Conservation (phyloP, 1,284 basidiomycete species). For the Boletus smithii region DNA sequence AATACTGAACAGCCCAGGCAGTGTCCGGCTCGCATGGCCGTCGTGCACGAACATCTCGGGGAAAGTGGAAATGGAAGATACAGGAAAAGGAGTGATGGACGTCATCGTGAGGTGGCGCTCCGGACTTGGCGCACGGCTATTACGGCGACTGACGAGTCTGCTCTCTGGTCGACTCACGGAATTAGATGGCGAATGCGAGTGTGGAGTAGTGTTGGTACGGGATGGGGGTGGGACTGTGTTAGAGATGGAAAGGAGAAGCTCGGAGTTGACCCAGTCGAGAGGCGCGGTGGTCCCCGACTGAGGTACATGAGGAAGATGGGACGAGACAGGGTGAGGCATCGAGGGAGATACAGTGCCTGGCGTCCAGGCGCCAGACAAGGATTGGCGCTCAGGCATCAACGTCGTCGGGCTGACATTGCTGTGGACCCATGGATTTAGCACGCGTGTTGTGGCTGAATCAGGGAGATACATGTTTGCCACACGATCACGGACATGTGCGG, state of each 20-base stretch:
- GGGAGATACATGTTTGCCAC: constrained; percentile 77
- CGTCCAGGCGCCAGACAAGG: constrained; percentile 16
- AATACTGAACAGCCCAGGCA: constrained; percentile 53
- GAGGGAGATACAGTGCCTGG: constrained; percentile 37
- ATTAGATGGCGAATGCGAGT: constrained; percentile 23
- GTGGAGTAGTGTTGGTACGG: constrained; percentile 17
- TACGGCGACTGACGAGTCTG: constrained; percentile 42
- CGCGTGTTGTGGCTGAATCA: constrained; percentile 60
- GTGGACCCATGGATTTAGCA: constrained; percentile 59
- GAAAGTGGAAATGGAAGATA: not conserved
- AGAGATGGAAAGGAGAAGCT: constrained; percentile 69
- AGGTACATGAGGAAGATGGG: constrained; percentile 47
- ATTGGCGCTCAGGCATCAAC: constrained; percentile 33
- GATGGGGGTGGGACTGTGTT: constrained; percentile 26
- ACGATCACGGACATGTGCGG: constrained; percentile 83
- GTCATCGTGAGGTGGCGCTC: constrained; percentile 36
- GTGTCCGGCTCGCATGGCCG: constrained; percentile 47
- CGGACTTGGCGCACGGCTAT: constrained; percentile 49
- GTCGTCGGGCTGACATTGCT: constrained; percentile 25
- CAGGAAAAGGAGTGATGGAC: constrained; percentile 4
- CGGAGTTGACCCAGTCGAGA: constrained; percentile 79
- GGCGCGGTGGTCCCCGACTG: constrained; percentile 43
- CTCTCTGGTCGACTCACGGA: constrained; percentile 34
- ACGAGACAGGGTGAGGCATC: constrained; percentile 34
- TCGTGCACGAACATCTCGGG: constrained; percentile 52